phyloP scores from a whole-genome alignment of 805 yeast species.

The Tetrapisispora arboricola region DNA sequence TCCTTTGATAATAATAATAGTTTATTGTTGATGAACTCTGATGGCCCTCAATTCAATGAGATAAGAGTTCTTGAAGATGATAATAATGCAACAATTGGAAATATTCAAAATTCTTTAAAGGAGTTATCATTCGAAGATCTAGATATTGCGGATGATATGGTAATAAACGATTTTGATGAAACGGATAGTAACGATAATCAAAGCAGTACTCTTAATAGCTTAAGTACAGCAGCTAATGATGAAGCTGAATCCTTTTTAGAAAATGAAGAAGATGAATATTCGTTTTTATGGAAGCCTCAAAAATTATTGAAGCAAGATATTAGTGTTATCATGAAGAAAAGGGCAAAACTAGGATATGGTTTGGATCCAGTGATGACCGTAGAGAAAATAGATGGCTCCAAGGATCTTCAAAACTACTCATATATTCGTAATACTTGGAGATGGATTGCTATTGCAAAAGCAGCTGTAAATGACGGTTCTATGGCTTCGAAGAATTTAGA shows the following conservation, averaged over 20 bases:
- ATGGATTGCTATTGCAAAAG: conserved; percentile 72
- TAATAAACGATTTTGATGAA: not conserved
- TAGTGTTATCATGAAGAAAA: conserved; percentile 54
- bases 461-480: conserved; percentile 50
- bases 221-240: conserved; percentile 5
- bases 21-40: conserved; percentile 41
- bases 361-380: conserved; percentile 56
- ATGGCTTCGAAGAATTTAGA: conserved; percentile 66
- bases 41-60: conserved; percentile 23
- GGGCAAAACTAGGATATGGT: conserved; percentile 70
- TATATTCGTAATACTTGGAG: conserved; percentile 78
- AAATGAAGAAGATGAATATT: conserved; percentile 14
- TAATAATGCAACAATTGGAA: conserved; percentile 13
- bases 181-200: conserved; percentile 14
- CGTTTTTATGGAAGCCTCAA: conserved; percentile 27
- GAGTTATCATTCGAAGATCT: conserved; percentile 26
- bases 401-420: conserved; percentile 39
- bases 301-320: conserved; percentile 61
- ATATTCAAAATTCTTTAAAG: conserved; percentile 14
- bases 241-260: conserved; percentile 9
- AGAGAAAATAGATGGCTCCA: conserved; percentile 43
- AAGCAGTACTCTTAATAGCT: not conserved
- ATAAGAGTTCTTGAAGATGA: conserved; percentile 15
- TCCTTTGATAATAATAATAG: conserved; percentile 63
- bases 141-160: conserved; percentile 21